Base-by-base conservation (phyloP, 768 basidiomycete genomes). In the Mrakia hoshinonis region DNA sequence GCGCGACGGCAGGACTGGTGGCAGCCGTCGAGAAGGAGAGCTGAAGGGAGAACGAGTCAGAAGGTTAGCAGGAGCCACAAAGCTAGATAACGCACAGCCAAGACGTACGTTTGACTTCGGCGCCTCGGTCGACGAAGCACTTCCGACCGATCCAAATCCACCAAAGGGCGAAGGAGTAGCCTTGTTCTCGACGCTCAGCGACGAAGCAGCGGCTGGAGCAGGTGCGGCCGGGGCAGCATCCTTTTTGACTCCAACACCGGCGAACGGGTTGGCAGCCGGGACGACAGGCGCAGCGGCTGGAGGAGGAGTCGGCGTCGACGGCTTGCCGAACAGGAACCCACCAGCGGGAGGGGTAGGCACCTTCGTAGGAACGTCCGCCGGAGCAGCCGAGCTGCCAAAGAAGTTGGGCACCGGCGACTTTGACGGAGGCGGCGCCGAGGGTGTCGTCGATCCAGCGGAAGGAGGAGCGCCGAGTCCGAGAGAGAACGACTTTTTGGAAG, bases 321-420 rank as follows among this genome's bases (percentile, higher is more conserved):
- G 67, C 43, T 68, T 68, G 55, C 43, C 38, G 31, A 66, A 66
- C 0, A 54, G 67, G 52, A 55, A 60, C 52, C 18, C 58, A n/a
- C 34, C 67, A 12, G 55, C 24, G 43, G 67, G 39, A 68, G 52
- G 67, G n/a, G 67, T 47, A 12, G 67, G 31, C 22, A 61, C 34
- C 18, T 36, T 61, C 34, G 67, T 20, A n/a, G n/a, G n/a, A n/a
- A n/a, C n/a, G 20, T 38, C 24, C 24, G 55, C 39, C 12, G 54
- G 7, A 12, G 48, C 9, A 5, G 67, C 54, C 3, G 67, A 38
- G 43, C 34, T 54, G 39, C 54, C 31, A 26, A 68, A 68, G 47
- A 66, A 66, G 46, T 66, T 66, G 47, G 65, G 65, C 3, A 66
- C 51, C 26, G 65, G 49, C 3, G 48, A 34, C 36, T 61, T 61